Evolutionary conservation across 768 basidiomycete genomes (phyloP), one percentile per base, ranked within the genome.

Genomic region (Chlorophyllum brunneum): DNA sequence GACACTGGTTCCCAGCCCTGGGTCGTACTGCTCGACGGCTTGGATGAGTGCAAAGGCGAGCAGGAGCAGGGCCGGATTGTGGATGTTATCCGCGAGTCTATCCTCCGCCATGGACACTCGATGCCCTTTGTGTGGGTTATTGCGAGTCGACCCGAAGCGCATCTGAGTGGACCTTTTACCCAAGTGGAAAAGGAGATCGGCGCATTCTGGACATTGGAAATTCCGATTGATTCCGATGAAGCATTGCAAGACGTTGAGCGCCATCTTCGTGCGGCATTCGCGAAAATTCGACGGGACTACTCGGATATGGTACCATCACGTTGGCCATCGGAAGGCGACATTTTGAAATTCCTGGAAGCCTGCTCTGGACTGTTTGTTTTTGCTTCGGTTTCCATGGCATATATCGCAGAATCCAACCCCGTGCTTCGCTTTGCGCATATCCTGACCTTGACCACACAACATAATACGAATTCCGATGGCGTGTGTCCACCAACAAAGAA

Each of bases 101-200:
- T 48, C 26, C 24, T 20, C 23, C 44, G 20, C 16, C 20, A 46
- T 22, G n/a, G 1, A 5, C 9, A 5, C 15, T 16, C 44, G 7
- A 46, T 4, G 15, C 48, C 36, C 22, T 38, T 48, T 10, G 22
- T 40, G 22, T 48, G 48, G 48, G 16, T 48, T 16, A 48, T 48
- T 10, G 36, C 48, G 10, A 48, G 47, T 11, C 33, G 47, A 4
- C 26, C 36, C 2, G 47, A 48, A n/a, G 36, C 47, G 9, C 47
- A 48, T 10, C n/a, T 48, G 24, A 27, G 9, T 2, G 34, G 13
- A 5, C 15, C 24, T 20, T 48, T 48, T 23, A 4, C 36, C 7
- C 13, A 8, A 7, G 11, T 20, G 16, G 4, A 27, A 10, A 5
- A 2, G 2, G n/a, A 38, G 13, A 27, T 20, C n/a, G 3, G 9